These are phyloP conservation scores for Naganishia antarctica DNA, from an alignment of 768 basidiomycete species.

Conservation along the genomic window DNA sequence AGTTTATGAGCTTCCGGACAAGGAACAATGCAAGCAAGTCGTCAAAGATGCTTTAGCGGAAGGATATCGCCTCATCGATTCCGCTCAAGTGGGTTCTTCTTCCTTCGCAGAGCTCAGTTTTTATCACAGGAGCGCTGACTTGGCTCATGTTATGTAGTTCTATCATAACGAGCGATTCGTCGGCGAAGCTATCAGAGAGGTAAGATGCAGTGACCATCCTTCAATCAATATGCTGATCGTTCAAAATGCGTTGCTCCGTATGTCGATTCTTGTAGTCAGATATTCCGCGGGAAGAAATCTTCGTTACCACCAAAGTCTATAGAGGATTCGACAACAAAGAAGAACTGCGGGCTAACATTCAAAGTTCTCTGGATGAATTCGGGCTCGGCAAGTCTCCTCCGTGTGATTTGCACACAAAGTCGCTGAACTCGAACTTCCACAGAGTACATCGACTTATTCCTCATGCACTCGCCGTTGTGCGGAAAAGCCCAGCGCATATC, in stretches of 20 bases:
- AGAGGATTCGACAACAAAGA: conserved; percentile 1
- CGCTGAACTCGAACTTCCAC: background rate
- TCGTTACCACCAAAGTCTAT: conserved; percentile 63
- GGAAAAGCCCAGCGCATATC: conserved; percentile 63
- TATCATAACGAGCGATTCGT: conserved; percentile 23
- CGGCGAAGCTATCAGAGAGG: conserved; percentile 23
- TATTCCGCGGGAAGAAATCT: conserved; percentile 54
- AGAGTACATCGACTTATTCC: conserved; percentile 69
- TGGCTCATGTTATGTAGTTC: conserved; percentile 15
- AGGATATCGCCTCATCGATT: conserved; percentile 23
- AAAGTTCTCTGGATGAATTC: conserved; percentile 19
- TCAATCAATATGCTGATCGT: too few relatives aligned
- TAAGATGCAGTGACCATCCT: conserved; percentile 35
- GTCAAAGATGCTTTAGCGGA: conserved; percentile 14
- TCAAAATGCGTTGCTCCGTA: too few relatives aligned
- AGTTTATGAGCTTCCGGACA: conserved; percentile 23
- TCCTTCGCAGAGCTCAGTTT: too few relatives aligned
- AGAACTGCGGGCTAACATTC: conserved; percentile 2
- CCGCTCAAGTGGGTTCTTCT: conserved; percentile 18
- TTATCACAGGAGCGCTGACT: too few relatives aligned
- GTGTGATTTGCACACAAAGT: conserved; percentile 15
- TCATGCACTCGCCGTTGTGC: conserved; percentile 69
- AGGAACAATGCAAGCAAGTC: conserved; percentile 6
- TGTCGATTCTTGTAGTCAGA: conserved; percentile 52
- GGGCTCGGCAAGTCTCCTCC: conserved; percentile 4